Percentiles rank a stretch among this genome's conserved stretches.
Evolutionary conservation across 129 eudicot genomes (phyloP).

Genomic region (Apium graveolens): DNA sequence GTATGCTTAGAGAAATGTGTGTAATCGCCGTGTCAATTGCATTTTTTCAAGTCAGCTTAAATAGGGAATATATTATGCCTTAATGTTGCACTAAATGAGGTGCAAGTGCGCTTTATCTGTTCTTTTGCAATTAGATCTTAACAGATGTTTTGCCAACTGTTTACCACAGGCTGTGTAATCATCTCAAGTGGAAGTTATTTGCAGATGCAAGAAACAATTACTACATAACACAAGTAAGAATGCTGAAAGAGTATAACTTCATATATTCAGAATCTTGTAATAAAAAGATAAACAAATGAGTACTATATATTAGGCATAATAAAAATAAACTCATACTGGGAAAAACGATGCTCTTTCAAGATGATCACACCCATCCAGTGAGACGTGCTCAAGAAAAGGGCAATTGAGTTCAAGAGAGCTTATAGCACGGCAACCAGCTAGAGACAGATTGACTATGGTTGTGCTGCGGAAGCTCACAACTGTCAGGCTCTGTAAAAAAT

Average conservation of each 20-base stretch:
- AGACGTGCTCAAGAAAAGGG: constrained; percentile 82
- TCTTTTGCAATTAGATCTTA: neutral
- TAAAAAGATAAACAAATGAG: neutral
- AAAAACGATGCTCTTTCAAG: constrained; percentile 81
- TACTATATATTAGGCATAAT: neutral
- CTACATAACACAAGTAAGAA: neutral
- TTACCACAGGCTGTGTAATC: too few species aligned
- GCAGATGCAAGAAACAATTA: neutral
- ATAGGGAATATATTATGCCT: neutral
- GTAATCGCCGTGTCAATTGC: neutral
- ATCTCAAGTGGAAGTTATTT: too few species aligned
- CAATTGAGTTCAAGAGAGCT: constrained; percentile 67
- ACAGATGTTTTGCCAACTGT: neutral
- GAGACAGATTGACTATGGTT: constrained; percentile 70
- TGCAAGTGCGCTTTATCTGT: neutral
- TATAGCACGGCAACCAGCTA: constrained; percentile 90
- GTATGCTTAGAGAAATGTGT: neutral
- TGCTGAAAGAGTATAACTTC: neutral
- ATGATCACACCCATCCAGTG: constrained; percentile 93
- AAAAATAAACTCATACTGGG: constrained; percentile 36
- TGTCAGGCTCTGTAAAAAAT: constrained; percentile 65
- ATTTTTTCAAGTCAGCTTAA: neutral
- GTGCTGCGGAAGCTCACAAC: constrained; percentile 59
- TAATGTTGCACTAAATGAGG: neutral
- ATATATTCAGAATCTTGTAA: neutral